Evolutionary conservation across 768 basidiomycete genomes (phyloP).

Genomic region (Suillus variegatus): DNA sequence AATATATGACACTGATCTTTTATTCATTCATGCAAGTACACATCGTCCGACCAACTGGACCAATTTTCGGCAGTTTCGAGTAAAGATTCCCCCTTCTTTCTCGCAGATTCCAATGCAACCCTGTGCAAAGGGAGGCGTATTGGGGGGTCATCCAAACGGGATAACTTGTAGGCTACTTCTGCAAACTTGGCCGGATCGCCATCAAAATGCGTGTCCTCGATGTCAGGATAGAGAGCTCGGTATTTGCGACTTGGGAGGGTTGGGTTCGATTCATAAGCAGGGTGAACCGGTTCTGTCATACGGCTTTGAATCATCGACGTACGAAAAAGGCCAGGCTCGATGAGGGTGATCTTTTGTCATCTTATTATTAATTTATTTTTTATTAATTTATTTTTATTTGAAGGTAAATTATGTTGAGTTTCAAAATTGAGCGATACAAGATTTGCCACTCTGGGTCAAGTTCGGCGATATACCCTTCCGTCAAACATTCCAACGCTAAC

Average conservation of each 20-base stretch:
- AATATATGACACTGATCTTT: background rate
- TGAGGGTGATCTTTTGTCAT: conserved; percentile 20
- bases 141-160: conserved; percentile 17
- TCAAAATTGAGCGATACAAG: background rate
- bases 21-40: conserved; percentile 18
- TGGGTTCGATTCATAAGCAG: conserved; percentile 24
- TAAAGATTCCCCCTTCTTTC: conserved; percentile 19
- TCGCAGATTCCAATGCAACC: conserved; percentile 22
- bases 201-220: conserved; percentile 20
- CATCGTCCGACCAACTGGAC: conserved; percentile 24
- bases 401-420: background rate
- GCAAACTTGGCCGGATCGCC: conserved; percentile 29
- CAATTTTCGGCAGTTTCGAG: conserved; percentile 23
- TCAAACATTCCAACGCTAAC: conserved; percentile 35
- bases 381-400: too few relatives aligned
- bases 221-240: conserved; percentile 19
- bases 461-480: conserved; percentile 31
- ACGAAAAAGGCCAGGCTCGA: conserved; percentile 27
- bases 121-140: conserved; percentile 25
- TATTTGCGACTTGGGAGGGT: conserved; percentile 25
- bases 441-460: conserved; percentile 39
- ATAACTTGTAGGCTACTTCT: conserved; percentile 18
- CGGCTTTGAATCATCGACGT: conserved; percentile 19
- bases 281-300: conserved; percentile 15
- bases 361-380: too few relatives aligned